Percentiles rank a stretch among this genome's conserved stretches.
Conservation (phyloP, 352 stramenopile species). For the Elongisporangium prolatum region DNA sequence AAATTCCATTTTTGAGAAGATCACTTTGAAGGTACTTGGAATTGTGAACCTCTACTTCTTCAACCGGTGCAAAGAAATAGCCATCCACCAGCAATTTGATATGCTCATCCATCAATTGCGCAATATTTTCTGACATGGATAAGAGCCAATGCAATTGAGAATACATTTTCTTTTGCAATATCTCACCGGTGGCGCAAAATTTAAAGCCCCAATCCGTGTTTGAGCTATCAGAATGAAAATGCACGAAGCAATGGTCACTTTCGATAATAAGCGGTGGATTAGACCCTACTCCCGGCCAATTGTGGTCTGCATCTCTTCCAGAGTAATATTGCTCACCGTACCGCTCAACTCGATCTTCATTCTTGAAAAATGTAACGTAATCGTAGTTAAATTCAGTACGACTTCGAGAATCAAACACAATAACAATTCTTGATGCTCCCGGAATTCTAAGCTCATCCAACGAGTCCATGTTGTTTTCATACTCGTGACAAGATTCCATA, state of each 20-base stretch:
- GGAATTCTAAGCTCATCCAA: constrained; percentile 65
- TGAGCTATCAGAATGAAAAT: constrained; percentile 80
- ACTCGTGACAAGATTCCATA: constrained; percentile 81
- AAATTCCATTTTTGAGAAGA: constrained; percentile 59
- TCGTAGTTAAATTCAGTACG: constrained; percentile 87
- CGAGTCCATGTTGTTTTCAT: constrained; percentile 74
- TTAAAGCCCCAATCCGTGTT: constrained; percentile 84
- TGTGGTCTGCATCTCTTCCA: constrained; percentile 62
- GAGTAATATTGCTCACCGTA: constrained; percentile 76
- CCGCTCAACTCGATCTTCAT: constrained; percentile 41
- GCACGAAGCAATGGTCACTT: constrained; percentile 72
- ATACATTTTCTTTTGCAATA: constrained; percentile 53
- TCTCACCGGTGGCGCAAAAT: constrained; percentile 63
- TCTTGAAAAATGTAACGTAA: constrained; percentile 86
- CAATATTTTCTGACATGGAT: constrained; percentile 37
- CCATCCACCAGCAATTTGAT: constrained; percentile 46
- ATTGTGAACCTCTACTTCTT: constrained; percentile 43
- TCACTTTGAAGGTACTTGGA: constrained; percentile 58
- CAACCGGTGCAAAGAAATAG: constrained; percentile 38
- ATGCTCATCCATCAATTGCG: constrained; percentile 48
- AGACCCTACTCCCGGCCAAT: constrained; percentile 72
- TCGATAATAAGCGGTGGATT: constrained; percentile 72
- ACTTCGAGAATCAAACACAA: constrained; percentile 77
- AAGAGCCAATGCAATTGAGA: constrained; percentile 62
- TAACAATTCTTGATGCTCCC: constrained; percentile 63